Base-by-base conservation (phyloP, 257 asterid species). In the Solanum boliviense region DNA sequence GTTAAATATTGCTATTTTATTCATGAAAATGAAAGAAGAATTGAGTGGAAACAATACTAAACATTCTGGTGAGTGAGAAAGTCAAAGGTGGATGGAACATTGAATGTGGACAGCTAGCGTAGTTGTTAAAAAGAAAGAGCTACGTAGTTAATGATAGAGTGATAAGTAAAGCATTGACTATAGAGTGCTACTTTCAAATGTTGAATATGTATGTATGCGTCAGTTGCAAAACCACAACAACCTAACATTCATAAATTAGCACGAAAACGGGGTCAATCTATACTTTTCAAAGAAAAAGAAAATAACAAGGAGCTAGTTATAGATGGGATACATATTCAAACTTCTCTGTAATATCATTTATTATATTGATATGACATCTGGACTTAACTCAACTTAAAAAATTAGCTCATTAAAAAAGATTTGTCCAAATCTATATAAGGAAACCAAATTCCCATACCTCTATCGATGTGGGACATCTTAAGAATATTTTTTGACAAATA, bases 401-500 rank as follows among this genome's bases (percentile, higher is more conserved):
- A 11, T 0, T 41, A 41, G 48, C 48, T 41, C 48, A 41, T 41
- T 0, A 41, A 0, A 1, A 0, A 0, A 41, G 0, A 0, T 41
- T 41, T 41, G 48, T 41, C 13, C 13, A 41, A 41, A 41, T 41
- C 0, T 1, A 41, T 10, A 41, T 41, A 41, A 11, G 2, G 5
- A 41, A 5, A 41, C 1, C 48, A 41, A 41, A 41, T 41, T 41
- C 0, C 0, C 48, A 41, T 41, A 0, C 4, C 15, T 41, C 5
- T 41, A 41, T 0, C 48, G 48, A 41, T 41, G 5, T 10, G 48
- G 13, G 48, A 41, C 48, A 41, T 41, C 48, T 41, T 41, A 41
- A 4, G 8, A 44, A 44, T 44, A 44, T 11, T 44, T 44, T 44
- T 44, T 44, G 52, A 12, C 52, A 44, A 12, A 44, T 44, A 44